These are phyloP conservation scores for Lunularia cruciata DNA, from an alignment of 225 moss, liverwort and hornwort genomes.

Conservation along the genomic window DNA sequence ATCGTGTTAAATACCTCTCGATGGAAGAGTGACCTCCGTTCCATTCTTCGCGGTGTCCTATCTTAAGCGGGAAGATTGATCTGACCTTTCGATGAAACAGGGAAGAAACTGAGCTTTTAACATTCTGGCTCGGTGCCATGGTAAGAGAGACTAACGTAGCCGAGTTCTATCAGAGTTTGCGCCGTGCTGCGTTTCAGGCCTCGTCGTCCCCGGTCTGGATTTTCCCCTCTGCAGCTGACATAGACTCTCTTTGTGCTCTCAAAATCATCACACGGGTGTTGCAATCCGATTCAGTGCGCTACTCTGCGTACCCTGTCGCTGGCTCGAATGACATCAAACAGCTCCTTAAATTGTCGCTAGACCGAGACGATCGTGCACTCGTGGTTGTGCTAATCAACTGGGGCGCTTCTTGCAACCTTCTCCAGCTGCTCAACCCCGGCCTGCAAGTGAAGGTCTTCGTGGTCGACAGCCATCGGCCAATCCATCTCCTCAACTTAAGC, in stretches of 20 bases:
- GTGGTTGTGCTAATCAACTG: slow-evolving; percentile 85
- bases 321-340: slow-evolving; percentile 64
- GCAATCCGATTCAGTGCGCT: slow-evolving; percentile 74
- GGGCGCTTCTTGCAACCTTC: slow-evolving; percentile 82
- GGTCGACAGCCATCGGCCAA: slow-evolving; percentile 88
- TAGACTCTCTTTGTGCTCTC: slow-evolving; percentile 77
- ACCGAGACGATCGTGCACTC: slow-evolving; percentile 46
- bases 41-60: no score
- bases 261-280: slow-evolving; percentile 66
- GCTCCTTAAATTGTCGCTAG: slow-evolving; percentile 51
- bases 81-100: no score
- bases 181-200: slow-evolving; percentile 57
- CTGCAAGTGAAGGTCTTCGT: slow-evolving; percentile 71
- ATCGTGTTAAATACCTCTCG: no score
- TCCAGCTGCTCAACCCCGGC: slow-evolving; percentile 65
- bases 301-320: slow-evolving; percentile 83
- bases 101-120: no score
- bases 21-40: no score
- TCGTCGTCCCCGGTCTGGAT: slow-evolving; percentile 66
- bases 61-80: no score
- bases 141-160: slow-evolving; percentile 79
- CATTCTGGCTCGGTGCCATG: slow-evolving; percentile 41
- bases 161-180: slow-evolving; percentile 75
- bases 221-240: slow-evolving; percentile 83
- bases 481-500: slow-evolving; percentile 76